Evolutionary conservation across 495 filamentous ascomycete species (phyloP), one percentile per base, ranked within the genome.

Genomic region (Penicillium dipodomyicola): DNA sequence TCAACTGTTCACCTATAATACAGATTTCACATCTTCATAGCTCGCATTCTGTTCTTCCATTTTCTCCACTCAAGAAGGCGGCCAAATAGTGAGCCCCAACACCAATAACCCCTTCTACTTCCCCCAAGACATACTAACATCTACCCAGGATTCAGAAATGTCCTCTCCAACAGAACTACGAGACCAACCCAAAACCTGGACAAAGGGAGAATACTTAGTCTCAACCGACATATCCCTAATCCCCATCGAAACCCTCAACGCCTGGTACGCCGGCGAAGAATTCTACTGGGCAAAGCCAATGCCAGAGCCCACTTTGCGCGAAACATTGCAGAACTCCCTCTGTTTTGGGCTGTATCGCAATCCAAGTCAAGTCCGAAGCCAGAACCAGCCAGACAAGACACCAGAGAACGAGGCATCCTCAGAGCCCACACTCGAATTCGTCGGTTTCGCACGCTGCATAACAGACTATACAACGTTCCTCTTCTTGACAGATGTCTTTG

Each of bases 401-500:
- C 19, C 29, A 54, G 17, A 35, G n/a, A 14, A 25, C 12, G 22
- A 44, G 1, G 0, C 10, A 46, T 14, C 7, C 0, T 12, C 23
- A 46, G 44, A 27, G 1, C 3, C 44, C 4, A 19, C 22, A 20
- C 11, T 32, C 4, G 40, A 66, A 35, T 74, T 77, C 47, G 75
- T 89, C 37, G 87, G 86, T 7, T 71, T 89, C 19, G 85, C 80
- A 10, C 77, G 87, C 8, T 64, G 88, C 7, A 66, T 89, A 23
- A 91, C 87, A 0, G 87, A 89, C 60, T 66, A 80, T 57, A 75
- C 82, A 11, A 85, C 85, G 0, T 81, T 87, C 57, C 84, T 77
- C n/a, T 90, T 87, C 61, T 71, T 89, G 22, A 87, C 87, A 10
- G 87, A 89, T 54, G 82, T 91, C 22, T 91, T 84, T 57, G 70